Evolutionary conservation across 2,329 filamentous ascomycete genomes (phyloP).

Genomic region (Aspergillus eucalypticola): DNA sequence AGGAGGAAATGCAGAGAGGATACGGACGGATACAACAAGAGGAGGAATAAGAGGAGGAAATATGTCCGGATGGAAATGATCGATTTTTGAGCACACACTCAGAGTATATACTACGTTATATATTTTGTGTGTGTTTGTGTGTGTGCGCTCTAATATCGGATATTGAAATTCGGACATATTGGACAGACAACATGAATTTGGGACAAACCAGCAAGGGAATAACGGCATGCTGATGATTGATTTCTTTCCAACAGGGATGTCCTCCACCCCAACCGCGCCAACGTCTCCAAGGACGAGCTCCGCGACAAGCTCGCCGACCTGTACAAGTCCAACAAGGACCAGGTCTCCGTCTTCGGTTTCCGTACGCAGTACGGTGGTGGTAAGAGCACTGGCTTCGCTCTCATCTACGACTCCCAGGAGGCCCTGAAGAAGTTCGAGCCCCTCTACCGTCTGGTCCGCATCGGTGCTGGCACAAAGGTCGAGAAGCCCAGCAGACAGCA

Average conservation of each 20-base stretch:
- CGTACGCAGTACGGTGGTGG: conserved; percentile 98
- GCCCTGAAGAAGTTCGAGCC: conserved; percentile 99
- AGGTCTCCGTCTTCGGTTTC: conserved; percentile 97
- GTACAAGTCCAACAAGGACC: conserved; percentile 98
- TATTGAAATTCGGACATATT: neutral
- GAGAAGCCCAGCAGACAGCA: conserved; percentile 99
- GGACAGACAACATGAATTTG: neutral
- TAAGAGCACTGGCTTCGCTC: conserved; percentile 98
- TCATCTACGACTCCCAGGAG: conserved; percentile 97
- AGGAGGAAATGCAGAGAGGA: neutral
- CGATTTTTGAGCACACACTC: neutral
- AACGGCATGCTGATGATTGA: neutral
- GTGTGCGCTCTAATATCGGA: neutral
- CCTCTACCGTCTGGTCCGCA: conserved; percentile 91
- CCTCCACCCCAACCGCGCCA: conserved; percentile 96
- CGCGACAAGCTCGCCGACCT: conserved; percentile 89
- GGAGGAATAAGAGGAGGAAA: conserved; percentile 2
- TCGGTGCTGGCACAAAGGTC: conserved; percentile 88
- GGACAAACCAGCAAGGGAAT: neutral
- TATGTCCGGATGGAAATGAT: neutral
- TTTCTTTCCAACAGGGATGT: conserved; percentile 71
- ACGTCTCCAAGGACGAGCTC: conserved; percentile 99
- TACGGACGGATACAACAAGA: conserved; percentile 6
- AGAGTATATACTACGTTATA: neutral
- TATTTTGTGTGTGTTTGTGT: neutral